Evolutionary conservation across 148 eudicot genomes (phyloP), one percentile per base, ranked within the genome.

Genomic region (Tetragonia tetragonoides): DNA sequence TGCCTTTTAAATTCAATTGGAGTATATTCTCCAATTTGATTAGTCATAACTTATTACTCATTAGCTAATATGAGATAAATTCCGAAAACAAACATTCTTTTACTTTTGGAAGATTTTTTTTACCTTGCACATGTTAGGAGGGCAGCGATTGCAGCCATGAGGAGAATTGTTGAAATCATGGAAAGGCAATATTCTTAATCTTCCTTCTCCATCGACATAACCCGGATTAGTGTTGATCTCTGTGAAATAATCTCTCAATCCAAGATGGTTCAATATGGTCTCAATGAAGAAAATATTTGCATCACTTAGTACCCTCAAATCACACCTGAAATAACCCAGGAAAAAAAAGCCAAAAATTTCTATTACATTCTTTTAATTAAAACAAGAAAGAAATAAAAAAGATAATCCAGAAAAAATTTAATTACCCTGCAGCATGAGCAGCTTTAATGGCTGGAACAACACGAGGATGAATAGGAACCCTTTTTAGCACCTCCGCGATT

Each of bases 61-160:
- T 28, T 28, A 28, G 34, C 34, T 28, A 28, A 28, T 28, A 28
- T 28, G 34, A 28, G 34, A 28, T n/a, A n/a, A 28, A 28, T 28
- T 0, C 34, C 34, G 34, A 0, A 28, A 28, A 28, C 34, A 28
- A 28, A 28, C 34, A 28, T 28, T 28, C 34, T 28, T 28, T 28
- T 28, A 28, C 42, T 42, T 66, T 37, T 9, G 16, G 37, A 38
- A 10, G 11, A 54, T 10, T 54, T 12, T 10, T 10, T 10, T 60
- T 76, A 87, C 97, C 98, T 94, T 94, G 91, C 98, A 94, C 98
- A 94, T 90, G 78, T 94, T 94, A n/a, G 97, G 97, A 77, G 98
- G 98, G 81, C 98, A 94, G 39, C 78, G 88, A 62, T 63, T 47
- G 78, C 91, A 85, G 56, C 92, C 91, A 81, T 90, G 93, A 72